Conservation (phyloP, 2,329 filamentous ascomycete genomes). For the Trichoderma lentiforme region DNA sequence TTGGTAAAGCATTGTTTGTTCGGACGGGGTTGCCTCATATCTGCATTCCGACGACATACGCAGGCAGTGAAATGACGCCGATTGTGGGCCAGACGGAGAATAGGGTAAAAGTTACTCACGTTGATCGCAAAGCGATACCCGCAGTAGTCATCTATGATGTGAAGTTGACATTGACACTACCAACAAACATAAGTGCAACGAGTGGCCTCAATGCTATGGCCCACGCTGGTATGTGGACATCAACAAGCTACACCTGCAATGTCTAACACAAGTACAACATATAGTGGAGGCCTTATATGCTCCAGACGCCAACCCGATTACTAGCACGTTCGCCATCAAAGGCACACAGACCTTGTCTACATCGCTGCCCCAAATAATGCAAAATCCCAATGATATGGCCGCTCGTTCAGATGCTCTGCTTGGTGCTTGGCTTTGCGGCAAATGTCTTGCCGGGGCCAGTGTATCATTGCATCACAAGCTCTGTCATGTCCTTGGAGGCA, state of each 20-base stretch:
- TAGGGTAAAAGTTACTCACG: constrained; percentile 55
- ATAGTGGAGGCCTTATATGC: constrained; percentile 61
- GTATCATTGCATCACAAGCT: constrained; percentile 68
- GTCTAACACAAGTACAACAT: not conserved
- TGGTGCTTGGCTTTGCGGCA: constrained; percentile 63
- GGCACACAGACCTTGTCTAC: constrained; percentile 52
- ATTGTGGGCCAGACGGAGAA: constrained; percentile 60
- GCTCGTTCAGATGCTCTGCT: constrained; percentile 45
- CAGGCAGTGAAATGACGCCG: constrained; percentile 62
- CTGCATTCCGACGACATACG: constrained; percentile 57
- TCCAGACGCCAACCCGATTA: constrained; percentile 58
- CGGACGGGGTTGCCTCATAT: constrained; percentile 53
- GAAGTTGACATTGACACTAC: constrained; percentile 58
- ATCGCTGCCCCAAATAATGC: constrained; percentile 51
- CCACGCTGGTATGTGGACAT: constrained; percentile 45
- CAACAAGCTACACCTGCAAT: not conserved
- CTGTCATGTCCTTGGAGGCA: constrained; percentile 62
- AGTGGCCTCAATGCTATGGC: constrained; percentile 66
- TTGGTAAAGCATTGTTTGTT: constrained; percentile 58
- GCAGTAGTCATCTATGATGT: constrained; percentile 63
- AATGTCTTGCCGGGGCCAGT: constrained; percentile 55
- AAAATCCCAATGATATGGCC: constrained; percentile 32
- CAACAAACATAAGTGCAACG: constrained; percentile 48
- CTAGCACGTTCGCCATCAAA: constrained; percentile 55
- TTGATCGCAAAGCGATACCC: constrained; percentile 58